Evolutionary conservation across 1,284 basidiomycete species (phyloP), one percentile per base, ranked within the genome.

Genomic region (Cryptococcus sp.): DNA sequence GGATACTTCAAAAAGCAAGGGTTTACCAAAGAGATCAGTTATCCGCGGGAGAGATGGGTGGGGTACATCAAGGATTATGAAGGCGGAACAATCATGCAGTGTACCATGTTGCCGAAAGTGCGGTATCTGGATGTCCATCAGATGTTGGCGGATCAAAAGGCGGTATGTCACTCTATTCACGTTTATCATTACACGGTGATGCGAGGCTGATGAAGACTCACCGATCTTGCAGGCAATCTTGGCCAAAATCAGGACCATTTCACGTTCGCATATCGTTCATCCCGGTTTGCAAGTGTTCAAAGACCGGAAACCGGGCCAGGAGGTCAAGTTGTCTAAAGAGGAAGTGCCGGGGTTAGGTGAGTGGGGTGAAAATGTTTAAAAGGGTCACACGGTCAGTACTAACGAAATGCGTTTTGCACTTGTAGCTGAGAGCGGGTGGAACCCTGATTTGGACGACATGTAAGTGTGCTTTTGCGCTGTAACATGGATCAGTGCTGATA

Each of bases 51-150:
- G 2, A 83, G 89, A 3, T 99, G 96, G 96, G 94, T 95, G 0
- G 96, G 95, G 1, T 99, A 99, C 77, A 99, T 99, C 86, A 99
- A 99, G 78, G 96, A 99, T 76, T 99, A 99, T 78, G 96, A 99
- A 76, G 96, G 96, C 48, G 95, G 93, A n/a, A 99, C 96, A 46
- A 91, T 99, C 80, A 98, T 99, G 95, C 93, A 96, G 78, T 99
- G 96, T 73, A 89, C 88, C 4, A 90, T 99, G 90, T 80, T 99
- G 20, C 87, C 85, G 23, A 89, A 91, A 68, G 87, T 99, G 63
- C 87, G 93, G 72, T 99, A 99, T 71, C 82, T 96, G 61, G 83
- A 90, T 66, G 92, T 92, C 57, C 83, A 85, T 50, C 87, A 87
- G 56, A 86, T 91, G 68, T 81, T 98, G 49, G 82, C 86, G 1